Evolutionary conservation across 495 filamentous ascomycete genomes (phyloP).

Genomic region (Zalerion maritima): DNA sequence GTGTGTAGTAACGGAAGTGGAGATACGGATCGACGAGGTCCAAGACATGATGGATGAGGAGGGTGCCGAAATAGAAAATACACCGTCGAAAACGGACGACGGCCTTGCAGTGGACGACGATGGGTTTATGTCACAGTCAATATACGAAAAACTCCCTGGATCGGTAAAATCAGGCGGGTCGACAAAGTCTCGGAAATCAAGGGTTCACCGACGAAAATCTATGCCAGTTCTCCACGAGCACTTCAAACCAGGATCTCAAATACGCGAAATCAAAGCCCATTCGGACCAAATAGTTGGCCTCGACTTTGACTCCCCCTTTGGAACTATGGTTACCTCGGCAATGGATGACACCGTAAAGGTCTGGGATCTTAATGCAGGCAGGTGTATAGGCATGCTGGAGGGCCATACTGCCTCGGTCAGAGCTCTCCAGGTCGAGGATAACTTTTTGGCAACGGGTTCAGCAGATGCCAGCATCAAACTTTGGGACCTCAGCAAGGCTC

Average conservation of each 20-base stretch:
- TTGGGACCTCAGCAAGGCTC: slow-evolving; percentile 67
- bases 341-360: slow-evolving; percentile 94
- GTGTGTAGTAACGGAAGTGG: slow-evolving; percentile 58
- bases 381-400: slow-evolving; percentile 80
- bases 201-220: slow-evolving; percentile 54
- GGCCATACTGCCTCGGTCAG: slow-evolving; percentile 92
- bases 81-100: slow-evolving; percentile 41
- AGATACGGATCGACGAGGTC: slow-evolving; percentile 72
- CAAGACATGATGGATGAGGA: slow-evolving; percentile 61
- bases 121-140: slow-evolving; percentile 93
- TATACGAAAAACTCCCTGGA: slow-evolving; percentile 85
- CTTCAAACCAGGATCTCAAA: slow-evolving; percentile 77
- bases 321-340: slow-evolving; percentile 87
- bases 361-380: slow-evolving; percentile 88
- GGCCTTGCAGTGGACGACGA: slow-evolving; percentile 39
- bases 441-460: slow-evolving; percentile 85
- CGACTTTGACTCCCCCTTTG: slow-evolving; percentile 93
- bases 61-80: slow-evolving; percentile 35
- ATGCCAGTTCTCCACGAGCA: slow-evolving; percentile 96
- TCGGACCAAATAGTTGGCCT: slow-evolving; percentile 78
- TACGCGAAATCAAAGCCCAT: slow-evolving; percentile 78
- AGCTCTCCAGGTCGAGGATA: slow-evolving; percentile 87
- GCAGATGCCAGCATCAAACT: slow-evolving; percentile 91
- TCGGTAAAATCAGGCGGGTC: slow-evolving; percentile 40
- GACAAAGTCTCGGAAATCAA: slow-evolving; percentile 43